Conservation (phyloP, 176 grass and related monocot species). For the Musa schizocarpa region DNA sequence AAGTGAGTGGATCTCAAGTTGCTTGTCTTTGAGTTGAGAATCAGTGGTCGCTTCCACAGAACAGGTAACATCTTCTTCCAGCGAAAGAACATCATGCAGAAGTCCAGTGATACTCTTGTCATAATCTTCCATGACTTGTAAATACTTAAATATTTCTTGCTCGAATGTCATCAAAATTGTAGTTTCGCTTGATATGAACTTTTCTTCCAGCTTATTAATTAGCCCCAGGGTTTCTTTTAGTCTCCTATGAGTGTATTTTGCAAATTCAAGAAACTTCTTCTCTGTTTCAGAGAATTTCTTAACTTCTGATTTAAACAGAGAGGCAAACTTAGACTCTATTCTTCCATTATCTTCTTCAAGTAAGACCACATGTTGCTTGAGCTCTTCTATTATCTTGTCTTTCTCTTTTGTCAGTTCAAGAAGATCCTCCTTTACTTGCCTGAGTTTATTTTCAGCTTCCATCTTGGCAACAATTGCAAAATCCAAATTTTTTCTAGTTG, state of each 20-base stretch:
- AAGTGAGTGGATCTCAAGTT: constrained; percentile 38
- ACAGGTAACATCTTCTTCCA: constrained; percentile 30
- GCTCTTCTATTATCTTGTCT: constrained; percentile 33
- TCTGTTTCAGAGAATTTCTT: constrained; percentile 28
- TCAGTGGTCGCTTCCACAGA: constrained; percentile 33
- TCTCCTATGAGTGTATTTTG: constrained; percentile 31
- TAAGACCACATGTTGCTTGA: constrained; percentile 24
- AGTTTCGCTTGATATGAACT: constrained; percentile 28
- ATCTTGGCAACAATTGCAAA: constrained; percentile 29
- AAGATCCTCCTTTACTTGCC: constrained; percentile 38
- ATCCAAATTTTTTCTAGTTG: constrained; percentile 36
- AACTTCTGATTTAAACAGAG: constrained; percentile 34
- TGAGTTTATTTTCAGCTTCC: constrained; percentile 28
- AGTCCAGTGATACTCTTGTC: constrained; percentile 43
- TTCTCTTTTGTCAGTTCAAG: constrained; percentile 30
- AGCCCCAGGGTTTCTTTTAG: neutral
- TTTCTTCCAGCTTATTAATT: constrained; percentile 32
- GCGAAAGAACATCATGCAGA: constrained; percentile 33
- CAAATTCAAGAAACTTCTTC: constrained; percentile 34
- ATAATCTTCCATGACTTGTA: constrained; percentile 44
- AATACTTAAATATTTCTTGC: constrained; percentile 53
- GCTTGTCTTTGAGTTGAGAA: constrained; percentile 37
- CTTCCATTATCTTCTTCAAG: constrained; percentile 48
- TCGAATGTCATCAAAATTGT: constrained; percentile 41
- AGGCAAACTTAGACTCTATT: constrained; percentile 29